Evolutionary conservation across 2,329 filamentous ascomycete genomes (phyloP).

Genomic region (Trichoderma afroharzianum): DNA sequence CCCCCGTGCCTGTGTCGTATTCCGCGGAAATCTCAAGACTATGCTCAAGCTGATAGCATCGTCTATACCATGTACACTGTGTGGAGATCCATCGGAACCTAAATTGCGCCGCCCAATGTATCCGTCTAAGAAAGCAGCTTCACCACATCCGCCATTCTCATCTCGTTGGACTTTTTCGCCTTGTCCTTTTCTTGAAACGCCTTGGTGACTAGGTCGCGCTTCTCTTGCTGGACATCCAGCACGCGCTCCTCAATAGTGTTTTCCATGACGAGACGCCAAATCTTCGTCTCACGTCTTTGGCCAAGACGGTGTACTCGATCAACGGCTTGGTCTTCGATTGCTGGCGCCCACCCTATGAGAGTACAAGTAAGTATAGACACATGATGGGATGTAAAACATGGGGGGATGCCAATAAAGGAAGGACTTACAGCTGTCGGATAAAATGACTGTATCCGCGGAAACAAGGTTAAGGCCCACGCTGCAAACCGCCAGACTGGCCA

Average conservation of each 20-base stretch:
- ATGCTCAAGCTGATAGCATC: not conserved
- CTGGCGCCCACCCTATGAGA: slow-evolving; percentile 73
- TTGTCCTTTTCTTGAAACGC: slow-evolving; percentile 71
- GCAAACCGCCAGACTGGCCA: slow-evolving; percentile 78
- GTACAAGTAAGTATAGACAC: not conserved
- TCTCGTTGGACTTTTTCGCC: slow-evolving; percentile 53
- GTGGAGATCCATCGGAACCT: not conserved
- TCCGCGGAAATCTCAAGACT: not conserved
- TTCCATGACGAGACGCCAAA: slow-evolving; percentile 80
- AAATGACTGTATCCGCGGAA: slow-evolving; percentile 78
- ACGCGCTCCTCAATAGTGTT: slow-evolving; percentile 77
- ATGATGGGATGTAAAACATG: not conserved
- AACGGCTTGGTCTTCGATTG: slow-evolving; percentile 87
- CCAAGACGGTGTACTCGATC: slow-evolving; percentile 85
- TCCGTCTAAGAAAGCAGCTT: slow-evolving; percentile 27
- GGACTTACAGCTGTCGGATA: slow-evolving; percentile 67
- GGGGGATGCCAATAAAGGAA: not conserved
- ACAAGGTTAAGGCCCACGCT: slow-evolving; percentile 84
- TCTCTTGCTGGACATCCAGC: slow-evolving; percentile 71
- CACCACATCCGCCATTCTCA: slow-evolving; percentile 53
- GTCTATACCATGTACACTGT: not conserved
- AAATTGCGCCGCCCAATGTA: not conserved
- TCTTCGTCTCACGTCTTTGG: slow-evolving; percentile 72
- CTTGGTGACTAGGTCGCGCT: slow-evolving; percentile 71
- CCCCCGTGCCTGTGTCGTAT: not conserved